Conservation (phyloP, 2,329 filamentous ascomycete genomes). For the Xylaria sp. region DNA sequence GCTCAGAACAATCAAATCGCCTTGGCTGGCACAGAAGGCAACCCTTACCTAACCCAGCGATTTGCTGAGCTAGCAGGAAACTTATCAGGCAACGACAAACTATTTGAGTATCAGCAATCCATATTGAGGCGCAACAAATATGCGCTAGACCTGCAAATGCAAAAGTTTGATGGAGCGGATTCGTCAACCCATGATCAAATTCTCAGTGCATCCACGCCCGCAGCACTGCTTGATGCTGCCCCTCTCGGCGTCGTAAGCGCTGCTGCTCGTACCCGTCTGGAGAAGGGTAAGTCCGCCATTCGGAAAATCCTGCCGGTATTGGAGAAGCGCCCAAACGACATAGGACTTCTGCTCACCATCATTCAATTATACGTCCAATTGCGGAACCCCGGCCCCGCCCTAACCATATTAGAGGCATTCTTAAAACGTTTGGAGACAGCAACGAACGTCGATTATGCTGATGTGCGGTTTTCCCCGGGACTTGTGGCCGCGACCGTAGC, state of each 20-base stretch:
- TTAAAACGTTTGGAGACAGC: constrained; percentile 73
- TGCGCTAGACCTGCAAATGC: constrained; percentile 67
- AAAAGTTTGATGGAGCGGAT: constrained; percentile 69
- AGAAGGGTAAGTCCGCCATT: constrained; percentile 69
- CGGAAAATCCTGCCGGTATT: constrained; percentile 72
- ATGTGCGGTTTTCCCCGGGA: constrained; percentile 82
- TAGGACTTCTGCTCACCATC: constrained; percentile 79
- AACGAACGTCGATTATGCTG: constrained; percentile 59
- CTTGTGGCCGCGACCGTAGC: constrained; percentile 80
- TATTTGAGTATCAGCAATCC: constrained; percentile 74
- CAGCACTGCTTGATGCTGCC: constrained; percentile 43
- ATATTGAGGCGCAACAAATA: constrained; percentile 67
- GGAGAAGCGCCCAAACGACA: constrained; percentile 76
- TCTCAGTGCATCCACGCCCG: constrained; percentile 36
- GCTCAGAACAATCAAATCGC: constrained; percentile 67
- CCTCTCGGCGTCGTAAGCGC: constrained; percentile 63
- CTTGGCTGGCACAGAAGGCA: constrained; percentile 51
- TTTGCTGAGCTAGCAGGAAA: constrained; percentile 60
- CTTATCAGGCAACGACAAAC: constrained; percentile 62
- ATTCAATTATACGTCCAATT: constrained; percentile 79
- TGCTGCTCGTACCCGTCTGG: constrained; percentile 71
- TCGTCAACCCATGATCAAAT: constrained; percentile 52
- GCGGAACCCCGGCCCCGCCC: constrained; percentile 74
- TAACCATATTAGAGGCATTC: constrained; percentile 76
- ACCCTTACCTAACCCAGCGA: constrained; percentile 72